Conservation (phyloP, 2,329 filamentous ascomycete genomes). For the Neospermospora avenae region DNA sequence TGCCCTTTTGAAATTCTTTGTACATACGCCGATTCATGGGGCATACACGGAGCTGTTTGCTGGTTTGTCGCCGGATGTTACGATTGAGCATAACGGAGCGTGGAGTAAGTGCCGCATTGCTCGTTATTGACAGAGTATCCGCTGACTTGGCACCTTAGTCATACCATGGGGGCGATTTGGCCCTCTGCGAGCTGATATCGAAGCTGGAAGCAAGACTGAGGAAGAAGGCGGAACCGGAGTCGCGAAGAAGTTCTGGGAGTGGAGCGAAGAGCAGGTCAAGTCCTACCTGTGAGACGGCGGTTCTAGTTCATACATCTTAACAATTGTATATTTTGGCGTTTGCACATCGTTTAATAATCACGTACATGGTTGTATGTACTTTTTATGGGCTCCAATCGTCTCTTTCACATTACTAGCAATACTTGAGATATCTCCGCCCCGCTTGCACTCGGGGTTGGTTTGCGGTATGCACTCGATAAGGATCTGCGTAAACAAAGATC, state of each 20-base stretch:
- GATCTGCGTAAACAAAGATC: too few relatives aligned
- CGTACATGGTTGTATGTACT: too few relatives aligned
- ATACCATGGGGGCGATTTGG: conserved; percentile 46
- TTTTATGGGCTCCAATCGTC: not conserved
- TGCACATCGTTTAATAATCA: too few relatives aligned
- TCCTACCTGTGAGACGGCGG: conserved; percentile 10
- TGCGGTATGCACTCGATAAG: not conserved
- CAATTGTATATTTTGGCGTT: too few relatives aligned
- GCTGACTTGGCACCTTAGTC: conserved; percentile 30
- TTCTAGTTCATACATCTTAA: too few relatives aligned
- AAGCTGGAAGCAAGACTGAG: conserved; percentile 32
- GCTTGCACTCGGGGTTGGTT: too few relatives aligned
- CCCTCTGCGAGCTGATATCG: conserved; percentile 36
- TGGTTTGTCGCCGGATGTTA: conserved; percentile 30
- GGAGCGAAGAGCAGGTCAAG: conserved; percentile 39
- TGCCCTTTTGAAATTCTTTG: conserved; percentile 10
- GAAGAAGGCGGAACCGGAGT: conserved; percentile 40
- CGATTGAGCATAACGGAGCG: conserved; percentile 25
- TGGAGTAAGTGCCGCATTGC: conserved; percentile 23
- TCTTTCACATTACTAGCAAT: not conserved
- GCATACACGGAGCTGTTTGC: conserved; percentile 34
- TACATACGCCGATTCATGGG: conserved; percentile 27
- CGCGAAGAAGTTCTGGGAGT: conserved; percentile 43
- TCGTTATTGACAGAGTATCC: not conserved
- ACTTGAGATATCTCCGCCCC: not conserved